These are phyloP conservation scores for Silybum marianum DNA, from an alignment of 129 eudicot species.

Conservation along the genomic window DNA sequence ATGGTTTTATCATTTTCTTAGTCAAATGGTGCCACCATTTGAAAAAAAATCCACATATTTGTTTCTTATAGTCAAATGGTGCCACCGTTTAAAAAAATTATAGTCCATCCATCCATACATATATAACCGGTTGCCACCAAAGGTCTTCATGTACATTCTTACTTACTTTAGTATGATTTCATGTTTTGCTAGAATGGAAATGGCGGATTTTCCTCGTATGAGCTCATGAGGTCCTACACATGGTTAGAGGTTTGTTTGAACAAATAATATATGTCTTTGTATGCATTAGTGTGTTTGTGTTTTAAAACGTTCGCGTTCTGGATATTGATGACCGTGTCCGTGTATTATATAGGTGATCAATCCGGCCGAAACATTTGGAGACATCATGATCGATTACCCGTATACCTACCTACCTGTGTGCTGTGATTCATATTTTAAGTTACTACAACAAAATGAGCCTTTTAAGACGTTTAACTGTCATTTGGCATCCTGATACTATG, in stretches of 20 bases:
- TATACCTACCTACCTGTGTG: constrained; percentile 21
- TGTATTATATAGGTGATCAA: constrained; percentile 47
- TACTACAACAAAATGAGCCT: neutral
- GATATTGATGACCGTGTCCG: neutral
- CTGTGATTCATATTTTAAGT: neutral
- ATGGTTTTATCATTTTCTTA: no score
- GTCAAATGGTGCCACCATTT: no score
- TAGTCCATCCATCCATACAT: no score
- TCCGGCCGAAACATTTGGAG: constrained; percentile 71
- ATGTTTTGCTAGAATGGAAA: constrained; percentile 35
- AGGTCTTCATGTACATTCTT: neutral
- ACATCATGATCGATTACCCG: constrained; percentile 66
- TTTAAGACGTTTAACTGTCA: neutral
- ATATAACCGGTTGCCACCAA: neutral
- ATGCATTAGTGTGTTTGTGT: neutral
- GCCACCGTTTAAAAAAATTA: no score
- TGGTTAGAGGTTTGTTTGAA: constrained; percentile 57
- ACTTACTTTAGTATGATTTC: neutral
- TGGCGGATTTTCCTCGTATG: constrained; percentile 62
- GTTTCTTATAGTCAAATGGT: no score
- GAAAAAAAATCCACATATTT: no score
- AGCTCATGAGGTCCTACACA: constrained; percentile 56
- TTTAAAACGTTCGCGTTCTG: neutral
- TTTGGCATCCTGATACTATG: neutral
- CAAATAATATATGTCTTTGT: neutral